Percentiles rank a stretch among this genome's conserved stretches.
Conservation (phyloP, 164 flowering plant species). For the Taxillus chinensis region DNA sequence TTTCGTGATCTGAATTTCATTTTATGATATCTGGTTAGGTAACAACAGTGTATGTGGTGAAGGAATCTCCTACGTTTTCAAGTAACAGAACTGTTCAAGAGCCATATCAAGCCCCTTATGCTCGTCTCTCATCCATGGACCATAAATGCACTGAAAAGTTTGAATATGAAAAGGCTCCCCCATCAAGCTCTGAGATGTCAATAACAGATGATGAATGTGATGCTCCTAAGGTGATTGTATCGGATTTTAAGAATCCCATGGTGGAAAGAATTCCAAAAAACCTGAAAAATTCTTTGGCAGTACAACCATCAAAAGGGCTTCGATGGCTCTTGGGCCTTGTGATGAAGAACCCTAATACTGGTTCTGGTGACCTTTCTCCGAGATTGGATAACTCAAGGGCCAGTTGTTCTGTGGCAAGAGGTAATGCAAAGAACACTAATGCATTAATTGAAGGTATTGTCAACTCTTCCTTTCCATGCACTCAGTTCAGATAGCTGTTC, state of each 20-base stretch:
- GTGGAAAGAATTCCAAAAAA: constrained; percentile 37
- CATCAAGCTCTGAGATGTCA: constrained; percentile 21
- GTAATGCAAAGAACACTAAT: constrained; percentile 20
- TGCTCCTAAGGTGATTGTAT: constrained; percentile 26
- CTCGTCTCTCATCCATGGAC: constrained; percentile 70
- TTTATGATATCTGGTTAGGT: constrained; percentile 13
- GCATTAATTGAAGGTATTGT: constrained; percentile 58
- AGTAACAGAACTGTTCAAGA: constrained; percentile 17
- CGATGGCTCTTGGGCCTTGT: constrained; percentile 76
- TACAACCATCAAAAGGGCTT: constrained; percentile 80
- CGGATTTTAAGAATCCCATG: constrained; percentile 24
- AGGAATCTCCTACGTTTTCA: constrained; percentile 23
- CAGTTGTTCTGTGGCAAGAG: constrained; percentile 32
- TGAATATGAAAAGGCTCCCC: constrained; percentile 47
- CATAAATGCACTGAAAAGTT: constrained; percentile 49
- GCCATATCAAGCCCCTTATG: constrained; percentile 62
- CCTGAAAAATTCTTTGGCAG: constrained; percentile 41
- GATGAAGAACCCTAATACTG: constrained; percentile 37
- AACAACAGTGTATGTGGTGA: constrained; percentile 3
- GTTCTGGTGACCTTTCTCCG: neutral
- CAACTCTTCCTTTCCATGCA: too few relatives aligned
- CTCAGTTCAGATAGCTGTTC: too few relatives aligned
- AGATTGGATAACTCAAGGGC: constrained; percentile 39
- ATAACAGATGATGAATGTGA: constrained; percentile 5
- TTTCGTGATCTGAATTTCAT: too few relatives aligned